Base-by-base conservation (phyloP, 2,329 filamentous ascomycete genomes). In the Hypoxylon sp. region DNA sequence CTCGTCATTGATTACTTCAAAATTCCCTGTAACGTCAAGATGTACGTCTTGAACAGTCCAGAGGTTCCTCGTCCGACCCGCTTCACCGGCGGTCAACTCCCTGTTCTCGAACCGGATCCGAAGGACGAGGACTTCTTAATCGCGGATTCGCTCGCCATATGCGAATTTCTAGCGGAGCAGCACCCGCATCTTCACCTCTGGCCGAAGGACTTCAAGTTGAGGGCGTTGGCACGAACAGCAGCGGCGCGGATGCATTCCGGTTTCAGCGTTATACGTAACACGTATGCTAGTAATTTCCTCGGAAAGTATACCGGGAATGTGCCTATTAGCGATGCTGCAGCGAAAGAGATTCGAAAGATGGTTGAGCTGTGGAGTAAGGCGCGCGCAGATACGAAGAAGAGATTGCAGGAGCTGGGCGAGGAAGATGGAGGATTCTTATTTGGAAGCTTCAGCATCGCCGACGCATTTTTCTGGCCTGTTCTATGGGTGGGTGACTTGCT, bases 141-240 rank as follows among this genome's bases (percentile, higher is more conserved):
- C 52, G 81, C 79, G 74, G 83, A 85, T 65, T 85, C 83, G 0
- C 76, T 85, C 12, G 79, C 83, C 59, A 84, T 85, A 50, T 75
- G 75, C 74, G 82, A 85, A 60, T 81, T 81, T 68, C 72, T 85
- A 3, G 81, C 82, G 16, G 83, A 85, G 62, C 67, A 71, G 19
- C 71, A 82, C 52, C 80, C 81, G 0, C 63, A 68, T 12, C 71
- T 71, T 23, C 29, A 61, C n/a, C 78, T 80, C 0, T 85, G 82
- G 80, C 83, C 83, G 0, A 32, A 57, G 5, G 78, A 80, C 61
- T 53, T 72, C 11, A 71, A 73, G 3, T 78, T 81, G 1, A 77
- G 82, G 9, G 80, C 82, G 0, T 80, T 80, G 65, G 83, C 83
- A 12, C 75, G 82, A 37, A 75, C 74, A 27, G 82, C 81, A 6